Evolutionary conservation across 768 basidiomycete genomes (phyloP).

Genomic region (Mycena polygramma): DNA sequence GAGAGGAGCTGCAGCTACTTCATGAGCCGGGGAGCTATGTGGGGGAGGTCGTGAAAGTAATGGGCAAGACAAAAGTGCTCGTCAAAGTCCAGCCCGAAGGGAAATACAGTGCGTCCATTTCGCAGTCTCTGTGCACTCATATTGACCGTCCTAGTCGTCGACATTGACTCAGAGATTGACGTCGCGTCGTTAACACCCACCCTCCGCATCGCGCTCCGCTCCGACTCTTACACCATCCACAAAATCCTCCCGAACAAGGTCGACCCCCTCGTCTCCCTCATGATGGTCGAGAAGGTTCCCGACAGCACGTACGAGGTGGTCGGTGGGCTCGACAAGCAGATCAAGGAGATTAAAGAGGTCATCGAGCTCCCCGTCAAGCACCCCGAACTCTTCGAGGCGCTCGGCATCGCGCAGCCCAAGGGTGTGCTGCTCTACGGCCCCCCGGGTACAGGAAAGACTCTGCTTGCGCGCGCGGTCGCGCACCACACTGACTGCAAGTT

Average conservation of each 20-base stretch:
- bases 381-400: slow-evolving; percentile 94
- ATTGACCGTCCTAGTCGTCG: slow-evolving; percentile 75
- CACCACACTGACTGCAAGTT: slow-evolving; percentile 99
- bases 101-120: slow-evolving; percentile 86
- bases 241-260: slow-evolving; percentile 98
- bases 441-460: slow-evolving; percentile 96
- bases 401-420: slow-evolving; percentile 97
- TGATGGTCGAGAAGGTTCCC: slow-evolving; percentile 99
- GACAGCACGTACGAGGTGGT: slow-evolving; percentile 99
- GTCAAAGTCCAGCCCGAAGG: slow-evolving; percentile 99
- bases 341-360: slow-evolving; percentile 97
- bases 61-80: slow-evolving; percentile 99
- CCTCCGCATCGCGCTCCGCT: slow-evolving; percentile 94
- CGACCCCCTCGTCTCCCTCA: slow-evolving; percentile 96
- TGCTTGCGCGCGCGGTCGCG: slow-evolving; percentile 94
- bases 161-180: slow-evolving; percentile 91
- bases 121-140: not conserved
- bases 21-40: slow-evolving; percentile 98
- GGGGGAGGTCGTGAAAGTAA: slow-evolving; percentile 97
- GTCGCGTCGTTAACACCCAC: slow-evolving; percentile 83
- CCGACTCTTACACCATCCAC: slow-evolving; percentile 96
- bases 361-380: slow-evolving; percentile 98
- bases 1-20: slow-evolving; percentile 93
- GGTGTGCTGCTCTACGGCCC: slow-evolving; percentile 97
- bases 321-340: slow-evolving; percentile 98